Evolutionary conservation across 2,329 filamentous ascomycete species (phyloP).

Genomic region (Xylogone sp.): DNA sequence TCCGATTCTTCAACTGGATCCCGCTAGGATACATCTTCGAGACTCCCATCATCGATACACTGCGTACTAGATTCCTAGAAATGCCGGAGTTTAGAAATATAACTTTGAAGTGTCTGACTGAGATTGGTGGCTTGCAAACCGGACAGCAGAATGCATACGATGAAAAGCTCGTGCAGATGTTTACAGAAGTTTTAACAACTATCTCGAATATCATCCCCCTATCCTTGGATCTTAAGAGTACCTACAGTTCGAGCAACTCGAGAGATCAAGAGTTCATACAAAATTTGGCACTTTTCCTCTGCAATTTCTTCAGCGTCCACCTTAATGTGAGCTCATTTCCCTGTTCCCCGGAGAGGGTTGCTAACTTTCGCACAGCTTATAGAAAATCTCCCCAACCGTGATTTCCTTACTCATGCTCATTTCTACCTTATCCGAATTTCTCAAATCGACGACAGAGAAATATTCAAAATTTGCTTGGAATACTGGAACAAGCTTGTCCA

Average conservation of each 20-base stretch:
- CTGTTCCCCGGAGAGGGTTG: constrained; percentile 1
- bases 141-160: constrained; percentile 75
- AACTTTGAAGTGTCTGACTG: constrained; percentile 92
- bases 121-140: constrained; percentile 92
- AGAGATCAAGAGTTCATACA: constrained; percentile 97
- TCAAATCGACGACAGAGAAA: constrained; percentile 96
- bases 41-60: constrained; percentile 90
- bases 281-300: constrained; percentile 91
- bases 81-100: constrained; percentile 95
- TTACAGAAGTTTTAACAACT: constrained; percentile 90
- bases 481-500: constrained; percentile 99
- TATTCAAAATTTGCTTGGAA: constrained; percentile 98
- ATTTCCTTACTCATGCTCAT: constrained; percentile 92
- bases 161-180: constrained; percentile 96
- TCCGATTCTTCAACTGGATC: constrained; percentile 99
- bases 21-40: constrained; percentile 98
- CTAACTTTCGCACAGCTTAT: constrained; percentile 59
- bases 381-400: constrained; percentile 90
- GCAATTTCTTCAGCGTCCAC: constrained; percentile 95
- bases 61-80: constrained; percentile 88
- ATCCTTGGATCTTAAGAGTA: constrained; percentile 82
- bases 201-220: constrained; percentile 93
- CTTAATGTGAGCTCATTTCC: constrained; percentile 57
- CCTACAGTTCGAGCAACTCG: constrained; percentile 87
- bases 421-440: constrained; percentile 98